Evolutionary conservation across 2,329 filamentous ascomycete genomes (phyloP).

Genomic region (Albophoma yamanashiensis): DNA sequence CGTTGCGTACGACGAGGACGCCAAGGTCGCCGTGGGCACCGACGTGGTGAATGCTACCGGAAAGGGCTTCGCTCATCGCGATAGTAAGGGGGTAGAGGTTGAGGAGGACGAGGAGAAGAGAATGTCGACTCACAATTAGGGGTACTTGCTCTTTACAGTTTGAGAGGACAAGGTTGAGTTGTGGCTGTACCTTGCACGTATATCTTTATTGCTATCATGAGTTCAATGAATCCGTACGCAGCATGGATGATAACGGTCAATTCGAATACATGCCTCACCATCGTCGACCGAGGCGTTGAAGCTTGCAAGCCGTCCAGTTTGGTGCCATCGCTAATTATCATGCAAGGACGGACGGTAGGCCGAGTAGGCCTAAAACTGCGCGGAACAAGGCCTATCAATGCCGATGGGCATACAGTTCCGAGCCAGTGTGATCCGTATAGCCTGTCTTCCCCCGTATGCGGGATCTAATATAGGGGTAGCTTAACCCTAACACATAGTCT

Average conservation of each 20-base stretch:
- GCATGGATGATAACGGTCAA: background rate
- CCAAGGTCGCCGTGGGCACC: slow-evolving; percentile 32
- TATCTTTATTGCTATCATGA: background rate
- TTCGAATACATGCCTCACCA: background rate
- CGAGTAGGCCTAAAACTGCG: no score
- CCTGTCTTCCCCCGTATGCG: no score
- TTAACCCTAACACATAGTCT: no score
- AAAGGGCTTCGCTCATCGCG: background rate
- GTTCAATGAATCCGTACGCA: background rate
- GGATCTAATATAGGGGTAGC: no score
- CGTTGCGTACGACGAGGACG: slow-evolving; percentile 35
- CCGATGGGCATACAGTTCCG: no score
- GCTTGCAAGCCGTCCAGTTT: background rate
- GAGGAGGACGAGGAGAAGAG: slow-evolving; percentile 2
- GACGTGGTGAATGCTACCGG: slow-evolving; percentile 15
- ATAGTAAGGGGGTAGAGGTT: background rate
- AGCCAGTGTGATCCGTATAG: no score
- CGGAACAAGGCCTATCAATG: no score
- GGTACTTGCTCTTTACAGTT: background rate
- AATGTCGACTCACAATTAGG: background rate
- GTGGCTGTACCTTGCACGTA: background rate
- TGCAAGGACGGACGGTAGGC: no score
- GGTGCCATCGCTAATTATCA: background rate
- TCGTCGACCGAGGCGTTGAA: background rate
- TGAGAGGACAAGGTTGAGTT: background rate